Evolutionary conservation across 1,139 yeast species (phyloP).

Genomic region (Sporopachydermia cereana): DNA sequence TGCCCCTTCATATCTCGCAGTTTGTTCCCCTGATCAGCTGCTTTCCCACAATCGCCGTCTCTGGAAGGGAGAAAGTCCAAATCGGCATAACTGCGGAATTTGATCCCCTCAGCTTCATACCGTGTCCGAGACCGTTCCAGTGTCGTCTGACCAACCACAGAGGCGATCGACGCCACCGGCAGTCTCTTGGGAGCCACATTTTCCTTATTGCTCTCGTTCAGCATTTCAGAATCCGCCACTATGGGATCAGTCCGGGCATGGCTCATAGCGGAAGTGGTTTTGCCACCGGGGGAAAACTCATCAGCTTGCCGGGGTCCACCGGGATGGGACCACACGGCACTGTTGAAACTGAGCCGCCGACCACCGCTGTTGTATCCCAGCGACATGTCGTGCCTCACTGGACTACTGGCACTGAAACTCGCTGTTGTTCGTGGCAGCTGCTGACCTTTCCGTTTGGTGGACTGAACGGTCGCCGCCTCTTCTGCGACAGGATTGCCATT

Average conservation of each 20-base stretch:
- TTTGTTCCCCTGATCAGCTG: background rate
- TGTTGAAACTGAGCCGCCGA: constrained; percentile 2
- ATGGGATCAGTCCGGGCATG: constrained; percentile 1
- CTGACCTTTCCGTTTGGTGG: background rate
- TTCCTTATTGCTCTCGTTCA: background rate
- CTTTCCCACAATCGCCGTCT: no score
- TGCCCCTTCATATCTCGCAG: no score
- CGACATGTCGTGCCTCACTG: background rate
- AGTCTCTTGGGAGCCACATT: constrained; percentile 1
- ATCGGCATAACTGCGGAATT: constrained; percentile 2
- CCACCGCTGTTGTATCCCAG: background rate
- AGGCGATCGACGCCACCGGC: constrained; percentile 1
- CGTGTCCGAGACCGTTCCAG: constrained; percentile 1
- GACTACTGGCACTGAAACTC: constrained; percentile 6
- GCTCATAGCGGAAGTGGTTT: background rate
- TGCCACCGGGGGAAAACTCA: background rate
- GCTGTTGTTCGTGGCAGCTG: background rate
- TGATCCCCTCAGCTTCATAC: constrained; percentile 3
- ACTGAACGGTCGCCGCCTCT: background rate
- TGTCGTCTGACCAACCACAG: background rate
- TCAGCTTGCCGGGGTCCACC: background rate
- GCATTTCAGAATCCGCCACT: background rate
- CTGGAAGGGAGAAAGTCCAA: constrained; percentile 4
- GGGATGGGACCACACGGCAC: background rate
- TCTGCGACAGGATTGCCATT: background rate